These are phyloP conservation scores for Solanum appendiculatum DNA, from an alignment of 257 asterid species.

Conservation along the genomic window DNA sequence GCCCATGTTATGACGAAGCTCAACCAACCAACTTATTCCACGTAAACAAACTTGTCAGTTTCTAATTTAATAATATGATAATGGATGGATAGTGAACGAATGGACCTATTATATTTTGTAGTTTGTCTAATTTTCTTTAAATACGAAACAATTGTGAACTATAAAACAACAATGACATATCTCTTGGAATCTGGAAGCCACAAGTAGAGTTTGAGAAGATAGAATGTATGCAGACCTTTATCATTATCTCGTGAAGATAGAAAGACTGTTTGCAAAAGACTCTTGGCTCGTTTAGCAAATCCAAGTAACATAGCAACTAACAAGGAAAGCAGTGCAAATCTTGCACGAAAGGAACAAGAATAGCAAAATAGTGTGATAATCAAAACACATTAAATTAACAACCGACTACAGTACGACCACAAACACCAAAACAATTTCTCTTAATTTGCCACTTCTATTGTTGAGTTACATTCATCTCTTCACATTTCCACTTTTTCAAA, in stretches of 20 bases:
- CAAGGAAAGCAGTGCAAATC: not conserved
- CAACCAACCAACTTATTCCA: not conserved
- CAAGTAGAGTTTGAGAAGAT: fast-evolving
- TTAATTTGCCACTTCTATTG: not conserved
- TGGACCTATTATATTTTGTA: not conserved
- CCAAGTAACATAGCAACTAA: not conserved
- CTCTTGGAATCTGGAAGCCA: fast-evolving
- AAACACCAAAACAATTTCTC: not conserved
- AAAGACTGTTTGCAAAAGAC: too few species aligned
- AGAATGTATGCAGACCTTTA: fast-evolving
- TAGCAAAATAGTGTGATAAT: not conserved
- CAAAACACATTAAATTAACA: not conserved
- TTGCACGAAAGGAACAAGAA: not conserved
- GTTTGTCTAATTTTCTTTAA: not conserved
- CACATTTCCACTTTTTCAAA: not conserved
- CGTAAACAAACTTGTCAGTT: not conserved
- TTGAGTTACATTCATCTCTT: not conserved
- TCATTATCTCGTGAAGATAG: too few species aligned
- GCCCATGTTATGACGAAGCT: not conserved
- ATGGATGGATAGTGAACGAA: not conserved
- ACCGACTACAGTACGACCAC: not conserved
- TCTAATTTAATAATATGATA: not conserved
- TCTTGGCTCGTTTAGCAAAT: fast-evolving
- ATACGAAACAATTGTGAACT: not conserved
- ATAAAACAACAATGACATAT: too few species aligned